These are phyloP conservation scores for Talaromyces thailandensis DNA, from an alignment of 495 filamentous ascomycete species.

Conservation along the genomic window DNA sequence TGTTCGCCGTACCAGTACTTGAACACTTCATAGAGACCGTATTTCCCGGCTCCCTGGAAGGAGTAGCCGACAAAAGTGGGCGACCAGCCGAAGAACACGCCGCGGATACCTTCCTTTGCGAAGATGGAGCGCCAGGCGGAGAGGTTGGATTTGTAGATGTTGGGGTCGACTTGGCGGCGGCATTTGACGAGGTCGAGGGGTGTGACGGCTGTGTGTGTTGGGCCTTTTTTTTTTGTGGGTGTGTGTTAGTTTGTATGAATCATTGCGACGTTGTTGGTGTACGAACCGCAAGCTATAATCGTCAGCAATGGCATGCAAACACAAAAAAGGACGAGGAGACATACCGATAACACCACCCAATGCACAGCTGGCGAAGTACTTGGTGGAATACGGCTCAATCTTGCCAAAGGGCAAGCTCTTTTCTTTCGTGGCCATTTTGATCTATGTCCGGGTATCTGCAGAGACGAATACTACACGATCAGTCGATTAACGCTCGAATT, in stretches of 20 bases:
- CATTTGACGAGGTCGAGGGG: conserved; percentile 60
- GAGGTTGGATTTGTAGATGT: conserved; percentile 60
- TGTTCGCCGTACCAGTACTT: conserved; percentile 61
- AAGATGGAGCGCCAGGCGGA: conserved; percentile 59
- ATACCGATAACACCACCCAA: conserved; percentile 57
- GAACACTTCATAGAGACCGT: conserved; percentile 70
- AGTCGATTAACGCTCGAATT: background rate
- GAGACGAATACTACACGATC: background rate
- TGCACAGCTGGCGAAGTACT: conserved; percentile 58
- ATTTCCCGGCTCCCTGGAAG: conserved; percentile 69
- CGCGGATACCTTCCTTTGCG: conserved; percentile 54
- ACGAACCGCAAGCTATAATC: conserved; percentile 48
- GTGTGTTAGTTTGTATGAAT: background rate
- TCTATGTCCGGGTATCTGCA: background rate
- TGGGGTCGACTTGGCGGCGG: conserved; percentile 63
- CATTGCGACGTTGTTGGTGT: background rate
- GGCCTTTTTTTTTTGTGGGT: conserved; percentile 25
- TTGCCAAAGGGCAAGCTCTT: conserved; percentile 38
- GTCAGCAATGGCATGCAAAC: background rate
- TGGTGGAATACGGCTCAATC: conserved; percentile 59
- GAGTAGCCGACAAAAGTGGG: conserved; percentile 64
- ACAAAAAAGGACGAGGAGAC: conserved; percentile 5
- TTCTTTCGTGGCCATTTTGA: conserved; percentile 27
- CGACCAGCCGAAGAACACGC: conserved; percentile 65
- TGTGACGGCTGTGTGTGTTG: conserved; percentile 52